Conservation (phyloP, 2,329 filamentous ascomycete species). For the Sporothrix humicola region DNA sequence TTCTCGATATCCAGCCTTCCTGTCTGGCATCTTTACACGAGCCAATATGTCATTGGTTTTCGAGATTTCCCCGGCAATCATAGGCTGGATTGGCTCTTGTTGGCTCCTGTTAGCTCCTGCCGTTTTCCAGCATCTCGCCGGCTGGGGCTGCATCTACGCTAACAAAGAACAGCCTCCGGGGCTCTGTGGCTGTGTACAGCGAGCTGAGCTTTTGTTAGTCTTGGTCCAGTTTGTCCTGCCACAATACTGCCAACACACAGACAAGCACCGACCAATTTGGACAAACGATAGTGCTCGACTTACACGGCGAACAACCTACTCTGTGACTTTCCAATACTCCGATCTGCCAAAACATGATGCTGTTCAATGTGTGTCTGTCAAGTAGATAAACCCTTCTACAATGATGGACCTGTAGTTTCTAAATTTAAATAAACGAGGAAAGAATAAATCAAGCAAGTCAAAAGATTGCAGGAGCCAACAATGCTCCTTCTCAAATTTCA, state of each 20-base stretch:
- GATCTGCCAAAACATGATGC: conserved; percentile 12
- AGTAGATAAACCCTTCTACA: too few relatives aligned
- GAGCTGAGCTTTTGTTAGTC: conserved; percentile 12
- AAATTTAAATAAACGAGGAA: too few relatives aligned
- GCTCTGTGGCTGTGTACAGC: conserved; percentile 28
- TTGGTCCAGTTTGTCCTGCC: conserved; percentile 22
- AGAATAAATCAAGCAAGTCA: too few relatives aligned
- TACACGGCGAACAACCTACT: background rate
- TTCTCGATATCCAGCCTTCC: background rate
- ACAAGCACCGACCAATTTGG: background rate
- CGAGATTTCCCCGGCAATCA: background rate
- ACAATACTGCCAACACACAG: conserved; percentile 15
- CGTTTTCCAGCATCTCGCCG: background rate
- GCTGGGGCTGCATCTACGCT: background rate
- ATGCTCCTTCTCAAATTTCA: too few relatives aligned
- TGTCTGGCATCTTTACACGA: background rate
- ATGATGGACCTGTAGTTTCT: too few relatives aligned
- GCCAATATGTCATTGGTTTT: conserved; percentile 4
- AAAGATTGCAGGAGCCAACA: too few relatives aligned
- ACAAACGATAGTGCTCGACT: background rate
- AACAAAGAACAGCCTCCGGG: conserved; percentile 8
- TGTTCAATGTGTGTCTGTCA: background rate
- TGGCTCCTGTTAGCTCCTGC: too few relatives aligned
- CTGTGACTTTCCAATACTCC: background rate
- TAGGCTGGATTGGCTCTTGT: background rate